phyloP scores from a whole-genome alignment of 805 yeast genomes.

The Cyberlindnera xylosilytica region DNA sequence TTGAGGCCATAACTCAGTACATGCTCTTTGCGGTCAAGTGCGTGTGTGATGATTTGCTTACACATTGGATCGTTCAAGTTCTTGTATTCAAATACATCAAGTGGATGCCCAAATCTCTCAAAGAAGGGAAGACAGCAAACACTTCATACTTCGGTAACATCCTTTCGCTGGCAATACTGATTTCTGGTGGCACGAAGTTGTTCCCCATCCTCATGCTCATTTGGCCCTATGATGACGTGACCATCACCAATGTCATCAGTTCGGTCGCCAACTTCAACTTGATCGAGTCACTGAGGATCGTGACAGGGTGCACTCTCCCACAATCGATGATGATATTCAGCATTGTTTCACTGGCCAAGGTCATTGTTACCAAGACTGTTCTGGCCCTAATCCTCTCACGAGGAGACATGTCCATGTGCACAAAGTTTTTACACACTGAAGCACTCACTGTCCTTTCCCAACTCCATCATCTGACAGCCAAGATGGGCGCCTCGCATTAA shows the following conservation, averaged over 20 bases:
- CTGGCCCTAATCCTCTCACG: constrained; percentile 3
- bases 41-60: constrained; percentile 40
- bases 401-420: background rate
- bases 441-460: background rate
- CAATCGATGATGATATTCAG: constrained; percentile 14
- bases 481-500: too few relatives aligned
- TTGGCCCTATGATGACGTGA: constrained; percentile 91
- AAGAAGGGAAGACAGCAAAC: constrained; percentile 5
- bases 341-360: constrained; percentile 9
- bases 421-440: background rate
- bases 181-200: constrained; percentile 76
- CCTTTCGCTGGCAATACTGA: constrained; percentile 63
- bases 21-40: constrained; percentile 52
- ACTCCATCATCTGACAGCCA: background rate
- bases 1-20: constrained; percentile 49
- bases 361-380: constrained; percentile 15
- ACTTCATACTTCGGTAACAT: constrained; percentile 37
- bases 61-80: constrained; percentile 37
- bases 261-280: constrained; percentile 58
- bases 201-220: constrained; percentile 91
- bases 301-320: constrained; percentile 29
- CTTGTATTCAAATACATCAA: constrained; percentile 22
- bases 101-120: constrained; percentile 28
- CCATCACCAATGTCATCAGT: constrained; percentile 57
- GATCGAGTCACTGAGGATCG: constrained; percentile 59